These are phyloP conservation scores for Yamadazyma sp. DNA, from an alignment of 805 yeast species.

Conservation along the genomic window DNA sequence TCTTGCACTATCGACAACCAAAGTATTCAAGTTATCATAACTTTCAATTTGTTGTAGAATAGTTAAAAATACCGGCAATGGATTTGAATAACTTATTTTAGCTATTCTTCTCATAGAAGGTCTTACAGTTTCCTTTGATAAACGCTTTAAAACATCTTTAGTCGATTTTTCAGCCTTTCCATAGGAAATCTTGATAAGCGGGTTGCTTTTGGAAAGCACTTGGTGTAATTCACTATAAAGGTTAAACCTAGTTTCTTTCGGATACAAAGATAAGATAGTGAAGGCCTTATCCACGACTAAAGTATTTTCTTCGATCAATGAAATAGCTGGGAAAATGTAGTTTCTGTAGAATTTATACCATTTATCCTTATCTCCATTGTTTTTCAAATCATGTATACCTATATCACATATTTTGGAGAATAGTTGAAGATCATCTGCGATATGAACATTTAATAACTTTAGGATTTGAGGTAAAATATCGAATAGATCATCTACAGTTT, in stretches of 20 bases:
- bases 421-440: constrained; percentile 48
- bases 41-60: constrained; percentile 83
- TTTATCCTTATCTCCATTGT: constrained; percentile 8
- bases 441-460: constrained; percentile 51
- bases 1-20: constrained; percentile 75
- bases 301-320: constrained; percentile 53
- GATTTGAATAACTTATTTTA: constrained; percentile 69
- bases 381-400: constrained; percentile 38
- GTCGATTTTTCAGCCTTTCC: constrained; percentile 75
- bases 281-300: constrained; percentile 60
- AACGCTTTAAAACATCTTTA: constrained; percentile 70
- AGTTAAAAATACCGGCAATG: constrained; percentile 70
- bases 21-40: constrained; percentile 78
- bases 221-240: constrained; percentile 76
- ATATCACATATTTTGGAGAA: constrained; percentile 61
- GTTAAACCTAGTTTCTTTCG: constrained; percentile 65
- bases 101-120: constrained; percentile 73
- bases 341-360: constrained; percentile 66
- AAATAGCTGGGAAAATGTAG: constrained; percentile 62
- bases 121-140: constrained; percentile 74
- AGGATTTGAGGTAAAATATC: constrained; percentile 48
- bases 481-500: constrained; percentile 43
- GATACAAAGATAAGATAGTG: constrained; percentile 48
- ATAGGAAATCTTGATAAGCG: constrained; percentile 55
- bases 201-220: constrained; percentile 53